Evolutionary conservation across 2,329 filamentous ascomycete genomes (phyloP).

Genomic region (Penicillium nordicum): DNA sequence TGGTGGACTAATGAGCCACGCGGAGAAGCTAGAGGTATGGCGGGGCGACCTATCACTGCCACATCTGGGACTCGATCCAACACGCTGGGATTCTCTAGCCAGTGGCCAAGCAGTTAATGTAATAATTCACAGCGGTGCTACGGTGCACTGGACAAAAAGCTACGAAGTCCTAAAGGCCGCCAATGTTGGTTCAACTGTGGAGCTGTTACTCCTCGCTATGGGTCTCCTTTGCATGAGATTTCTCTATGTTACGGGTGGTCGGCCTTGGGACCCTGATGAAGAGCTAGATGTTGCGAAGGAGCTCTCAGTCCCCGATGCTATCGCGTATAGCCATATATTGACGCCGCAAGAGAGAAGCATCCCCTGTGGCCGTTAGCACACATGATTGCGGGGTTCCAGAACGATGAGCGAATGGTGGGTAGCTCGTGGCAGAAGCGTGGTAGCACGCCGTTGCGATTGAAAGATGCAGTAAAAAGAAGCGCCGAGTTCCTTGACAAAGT

Average conservation of each 20-base stretch:
- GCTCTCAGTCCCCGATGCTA: neutral
- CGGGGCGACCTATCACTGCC: conserved; percentile 17
- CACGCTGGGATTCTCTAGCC: neutral
- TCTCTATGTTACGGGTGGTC: neutral
- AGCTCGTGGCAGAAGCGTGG: conserved; percentile 2
- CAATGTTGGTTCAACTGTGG: neutral
- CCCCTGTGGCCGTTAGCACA: conserved; percentile 1
- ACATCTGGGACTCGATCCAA: neutral
- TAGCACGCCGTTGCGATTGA: conserved; percentile 11
- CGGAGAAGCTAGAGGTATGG: conserved; percentile 21
- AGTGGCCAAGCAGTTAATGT: neutral
- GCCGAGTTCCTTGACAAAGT: conserved; percentile 13
- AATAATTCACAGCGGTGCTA: neutral
- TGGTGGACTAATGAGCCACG: conserved; percentile 19
- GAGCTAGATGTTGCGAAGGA: neutral
- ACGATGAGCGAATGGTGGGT: neutral
- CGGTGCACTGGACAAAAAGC: neutral
- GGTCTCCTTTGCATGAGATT: neutral
- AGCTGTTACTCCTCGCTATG: neutral
- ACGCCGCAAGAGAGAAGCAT: neutral
- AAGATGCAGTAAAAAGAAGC: conserved; percentile 10
- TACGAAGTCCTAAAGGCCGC: neutral
- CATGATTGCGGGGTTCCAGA: neutral
- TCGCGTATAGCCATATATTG: neutral
- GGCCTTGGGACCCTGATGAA: neutral